These are phyloP conservation scores for Vicia faba DNA, from an alignment of 306 rosid genomes.

Conservation along the genomic window DNA sequence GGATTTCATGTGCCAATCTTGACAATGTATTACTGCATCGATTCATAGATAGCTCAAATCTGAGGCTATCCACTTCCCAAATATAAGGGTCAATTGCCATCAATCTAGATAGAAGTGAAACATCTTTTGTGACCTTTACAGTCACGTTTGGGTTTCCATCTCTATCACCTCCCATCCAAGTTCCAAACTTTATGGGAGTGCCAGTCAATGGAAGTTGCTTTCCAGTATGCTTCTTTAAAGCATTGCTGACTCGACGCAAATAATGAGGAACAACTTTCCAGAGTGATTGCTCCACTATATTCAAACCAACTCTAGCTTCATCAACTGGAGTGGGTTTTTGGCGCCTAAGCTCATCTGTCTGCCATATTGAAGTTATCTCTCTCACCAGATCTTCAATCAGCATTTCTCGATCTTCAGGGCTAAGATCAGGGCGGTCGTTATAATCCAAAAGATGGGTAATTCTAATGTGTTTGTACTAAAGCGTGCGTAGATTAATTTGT, in stretches of 20 bases:
- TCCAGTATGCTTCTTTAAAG: slow-evolving; percentile 95
- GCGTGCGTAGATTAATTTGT: slow-evolving; percentile 91
- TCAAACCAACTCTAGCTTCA: slow-evolving; percentile 95
- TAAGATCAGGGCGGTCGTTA: slow-evolving; percentile 83
- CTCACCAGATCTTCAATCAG: slow-evolving; percentile 95
- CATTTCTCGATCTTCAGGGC: slow-evolving; percentile 80
- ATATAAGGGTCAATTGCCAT: slow-evolving; percentile 89
- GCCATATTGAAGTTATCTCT: slow-evolving; percentile 97
- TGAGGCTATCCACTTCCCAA: slow-evolving; percentile 81
- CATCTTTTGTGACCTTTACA: slow-evolving; percentile 87
- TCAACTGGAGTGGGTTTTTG: slow-evolving; percentile 89
- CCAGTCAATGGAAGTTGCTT: slow-evolving; percentile 88
- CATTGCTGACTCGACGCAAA: slow-evolving; percentile 90
- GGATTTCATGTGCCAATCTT: slow-evolving; percentile 72
- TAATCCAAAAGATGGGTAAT: slow-evolving; percentile 83
- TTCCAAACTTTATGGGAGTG: slow-evolving; percentile 91
- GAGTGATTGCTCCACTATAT: slow-evolving; percentile 95
- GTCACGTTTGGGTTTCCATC: slow-evolving; percentile 98
- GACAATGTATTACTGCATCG: slow-evolving; percentile 70
- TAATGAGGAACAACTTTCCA: slow-evolving; percentile 99
- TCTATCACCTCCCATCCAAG: slow-evolving; percentile 99
- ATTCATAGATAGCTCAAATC: slow-evolving; percentile 92
- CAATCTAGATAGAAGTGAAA: slow-evolving; percentile 89
- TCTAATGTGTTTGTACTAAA: slow-evolving; percentile 82
- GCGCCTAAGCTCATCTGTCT: slow-evolving; percentile 95